Evolutionary conservation across 192 early-diverging fungal genomes (phyloP).

Genomic region (Glomus cerebriforme): DNA sequence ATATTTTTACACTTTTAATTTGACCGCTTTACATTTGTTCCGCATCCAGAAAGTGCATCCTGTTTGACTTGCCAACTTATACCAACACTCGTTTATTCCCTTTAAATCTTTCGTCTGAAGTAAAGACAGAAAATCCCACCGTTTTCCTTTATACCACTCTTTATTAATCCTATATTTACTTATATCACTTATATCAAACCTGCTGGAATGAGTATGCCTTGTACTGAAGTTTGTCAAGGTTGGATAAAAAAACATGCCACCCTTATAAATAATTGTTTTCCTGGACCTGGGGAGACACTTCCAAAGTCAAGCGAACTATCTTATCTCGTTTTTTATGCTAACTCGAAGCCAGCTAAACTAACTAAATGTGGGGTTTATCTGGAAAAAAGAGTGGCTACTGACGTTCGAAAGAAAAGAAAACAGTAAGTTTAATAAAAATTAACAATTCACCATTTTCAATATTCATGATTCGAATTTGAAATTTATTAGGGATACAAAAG

Average conservation of each 20-base stretch:
- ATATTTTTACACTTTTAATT: background rate
- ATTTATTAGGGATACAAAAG: slow-evolving; percentile 55
- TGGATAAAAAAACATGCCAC: slow-evolving; percentile 72
- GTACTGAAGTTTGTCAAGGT: slow-evolving; percentile 20
- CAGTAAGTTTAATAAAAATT: slow-evolving; percentile 53
- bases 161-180: background rate
- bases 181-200: too few relatives aligned
- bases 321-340: slow-evolving; percentile 86
- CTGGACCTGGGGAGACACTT: slow-evolving; percentile 62
- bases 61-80: background rate
- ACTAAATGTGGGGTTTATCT: slow-evolving; percentile 86
- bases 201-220: background rate
- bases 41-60: background rate
- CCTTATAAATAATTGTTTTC: slow-evolving; percentile 78
- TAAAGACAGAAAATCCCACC: background rate
- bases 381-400: slow-evolving; percentile 66
- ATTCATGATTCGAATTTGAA: slow-evolving; percentile 13
- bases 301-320: slow-evolving; percentile 83
- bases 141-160: background rate
- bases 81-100: background rate
- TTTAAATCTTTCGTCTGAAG: background rate
- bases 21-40: background rate
- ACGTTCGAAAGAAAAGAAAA: slow-evolving; percentile 60
- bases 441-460: background rate
- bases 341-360: slow-evolving; percentile 84